Percentiles rank a stretch among this genome's conserved stretches.
Evolutionary conservation across 139 green algal species (phyloP).

Genomic region (Chlamydomonas sphaeroides): DNA sequence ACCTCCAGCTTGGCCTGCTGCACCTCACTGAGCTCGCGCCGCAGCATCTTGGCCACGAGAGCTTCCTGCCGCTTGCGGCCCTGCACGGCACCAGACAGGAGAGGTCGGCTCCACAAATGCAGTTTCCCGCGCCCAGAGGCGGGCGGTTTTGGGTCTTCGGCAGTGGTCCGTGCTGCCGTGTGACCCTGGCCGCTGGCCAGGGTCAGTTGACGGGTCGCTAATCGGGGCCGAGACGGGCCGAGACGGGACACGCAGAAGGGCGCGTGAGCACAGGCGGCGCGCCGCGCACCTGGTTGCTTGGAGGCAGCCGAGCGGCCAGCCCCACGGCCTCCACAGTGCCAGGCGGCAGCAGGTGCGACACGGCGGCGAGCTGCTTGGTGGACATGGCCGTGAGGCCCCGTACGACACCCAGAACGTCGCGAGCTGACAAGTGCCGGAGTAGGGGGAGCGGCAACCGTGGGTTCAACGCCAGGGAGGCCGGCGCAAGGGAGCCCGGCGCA

Average conservation of each 20-base stretch:
- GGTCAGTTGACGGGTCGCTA: too few relatives aligned
- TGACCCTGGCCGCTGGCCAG: too few relatives aligned
- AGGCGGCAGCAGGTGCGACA: slow-evolving; percentile 50
- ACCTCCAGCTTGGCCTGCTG: slow-evolving; percentile 46
- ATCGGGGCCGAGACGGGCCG: too few relatives aligned
- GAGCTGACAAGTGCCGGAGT: background rate
- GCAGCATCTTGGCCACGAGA: slow-evolving; percentile 56
- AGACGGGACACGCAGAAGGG: too few relatives aligned
- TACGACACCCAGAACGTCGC: slow-evolving; percentile 33
- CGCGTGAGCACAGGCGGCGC: too few relatives aligned
- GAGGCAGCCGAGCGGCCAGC: slow-evolving; percentile 50
- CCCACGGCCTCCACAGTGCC: slow-evolving; percentile 45
- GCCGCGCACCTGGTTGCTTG: slow-evolving; percentile 53
- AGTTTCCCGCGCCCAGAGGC: too few relatives aligned
- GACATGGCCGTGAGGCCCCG: slow-evolving; percentile 53
- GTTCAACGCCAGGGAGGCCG: background rate
- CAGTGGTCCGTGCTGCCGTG: too few relatives aligned
- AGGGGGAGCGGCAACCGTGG: background rate
- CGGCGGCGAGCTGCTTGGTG: slow-evolving; percentile 52
- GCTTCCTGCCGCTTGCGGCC: slow-evolving; percentile 59
- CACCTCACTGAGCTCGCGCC: slow-evolving; percentile 22
- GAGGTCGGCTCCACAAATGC: too few relatives aligned
- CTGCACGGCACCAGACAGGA: slow-evolving; percentile 12
- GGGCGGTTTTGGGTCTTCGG: too few relatives aligned
- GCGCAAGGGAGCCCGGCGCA: too few relatives aligned